Evolutionary conservation across 371 early-diverging fungal species (phyloP), one percentile per base, ranked within the genome.

Genomic region (Mortierella sp.): DNA sequence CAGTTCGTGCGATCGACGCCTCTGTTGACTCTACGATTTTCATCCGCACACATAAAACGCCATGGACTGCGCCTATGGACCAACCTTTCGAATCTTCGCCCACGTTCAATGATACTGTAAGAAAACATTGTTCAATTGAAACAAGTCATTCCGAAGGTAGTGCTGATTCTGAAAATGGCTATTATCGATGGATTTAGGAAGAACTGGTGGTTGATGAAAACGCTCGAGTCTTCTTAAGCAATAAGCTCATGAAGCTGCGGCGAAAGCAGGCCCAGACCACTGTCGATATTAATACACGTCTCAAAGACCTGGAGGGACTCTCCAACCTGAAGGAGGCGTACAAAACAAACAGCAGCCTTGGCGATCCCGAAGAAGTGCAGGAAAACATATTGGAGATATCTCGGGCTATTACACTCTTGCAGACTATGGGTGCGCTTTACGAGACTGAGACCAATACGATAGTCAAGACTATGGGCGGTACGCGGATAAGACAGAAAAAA

Each of bases 361-460:
- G 85, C 23, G 79, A 84, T 26, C 50, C 72, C 1, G 80, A 81
- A 31, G 81, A 82, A 12, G 79, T 78, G 3, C 39, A 58, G 3
- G 81, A 82, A 79, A 82, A 83, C 39, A 64, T 88, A 17, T 44
- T 88, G 58, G 86, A 87, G 43, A 52, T 79, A 0, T 59, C 80
- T 9, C 75, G 88, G 12, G 73, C 84, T 7, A 82, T 89, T 15
- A 83, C 84, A 0, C 31, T 88, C 9, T 57, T 87, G 15, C 80
- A 88, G 26, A 87, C 88, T 4, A 81, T 82, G 56, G 67, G 81
- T 56, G 81, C 81, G 1, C 78, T 81, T 15, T 80, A 81, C 6
- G 80, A 88, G 44, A 82, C 89, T 12, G 88, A 88, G 64, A 76
- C 88, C 6, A 82, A 87, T 56, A 55, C 86, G 2, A 89, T 90